phyloP scores from a whole-genome alignment of 2,329 filamentous ascomycete genomes.

The Neurospora crassa region DNA sequence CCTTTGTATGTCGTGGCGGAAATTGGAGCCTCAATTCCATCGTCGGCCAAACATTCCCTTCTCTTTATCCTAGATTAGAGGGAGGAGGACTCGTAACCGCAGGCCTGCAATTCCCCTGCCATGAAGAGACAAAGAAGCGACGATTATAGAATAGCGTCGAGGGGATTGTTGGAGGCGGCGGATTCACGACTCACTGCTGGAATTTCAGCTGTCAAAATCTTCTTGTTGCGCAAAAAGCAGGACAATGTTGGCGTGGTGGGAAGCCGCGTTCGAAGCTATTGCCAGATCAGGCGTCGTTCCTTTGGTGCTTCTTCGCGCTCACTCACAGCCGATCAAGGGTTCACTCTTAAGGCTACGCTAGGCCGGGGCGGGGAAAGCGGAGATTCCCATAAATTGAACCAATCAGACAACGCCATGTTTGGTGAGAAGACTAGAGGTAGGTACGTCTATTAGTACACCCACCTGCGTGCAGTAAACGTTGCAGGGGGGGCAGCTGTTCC shows the following conservation, averaged over 20 bases:
- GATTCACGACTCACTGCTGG: too few species aligned
- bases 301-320: neutral
- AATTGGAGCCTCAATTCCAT: neutral
- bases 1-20: neutral
- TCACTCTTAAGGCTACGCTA: neutral
- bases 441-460: too few species aligned
- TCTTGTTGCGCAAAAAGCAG: neutral
- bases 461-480: neutral
- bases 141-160: neutral
- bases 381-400: neutral
- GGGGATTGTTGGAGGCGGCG: too few species aligned
- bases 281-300: neutral
- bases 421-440: too few species aligned
- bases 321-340: neutral
- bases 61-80: neutral
- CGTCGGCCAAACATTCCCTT: neutral
- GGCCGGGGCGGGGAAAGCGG: neutral
- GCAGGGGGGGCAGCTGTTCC: neutral
- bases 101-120: neutral
- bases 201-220: too few species aligned
- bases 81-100: neutral
- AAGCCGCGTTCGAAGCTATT: neutral
- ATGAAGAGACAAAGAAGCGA: neutral
- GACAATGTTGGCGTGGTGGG: neutral
- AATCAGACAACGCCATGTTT: neutral